Percentiles rank a stretch among this genome's conserved stretches.
Conservation (phyloP, 768 basidiomycete genomes). For the Nidula microcarpa region DNA sequence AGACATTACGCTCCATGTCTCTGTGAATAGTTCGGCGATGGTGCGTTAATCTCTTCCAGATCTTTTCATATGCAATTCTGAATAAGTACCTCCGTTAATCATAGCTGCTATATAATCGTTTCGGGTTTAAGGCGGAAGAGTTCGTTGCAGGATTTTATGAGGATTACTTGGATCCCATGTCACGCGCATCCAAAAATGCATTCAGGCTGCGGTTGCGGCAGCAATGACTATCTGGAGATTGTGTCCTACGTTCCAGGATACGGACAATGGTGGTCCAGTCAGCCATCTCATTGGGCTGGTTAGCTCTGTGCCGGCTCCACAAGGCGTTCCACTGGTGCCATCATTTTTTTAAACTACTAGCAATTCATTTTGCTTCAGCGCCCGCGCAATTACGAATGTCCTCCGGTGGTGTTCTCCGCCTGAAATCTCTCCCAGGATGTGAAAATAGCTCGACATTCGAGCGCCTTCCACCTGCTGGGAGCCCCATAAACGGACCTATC, state of each 20-base stretch:
- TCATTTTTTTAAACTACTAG: too few species aligned
- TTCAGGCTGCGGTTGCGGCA: slow-evolving; percentile 73
- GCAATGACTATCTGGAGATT: slow-evolving; percentile 10
- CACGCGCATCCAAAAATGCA: slow-evolving; percentile 76
- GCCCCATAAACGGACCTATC: neutral
- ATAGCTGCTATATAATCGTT: slow-evolving; percentile 78
- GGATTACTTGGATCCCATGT: slow-evolving; percentile 66
- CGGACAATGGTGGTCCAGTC: too few species aligned
- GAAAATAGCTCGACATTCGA: neutral
- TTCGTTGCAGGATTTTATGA: slow-evolving; percentile 82
- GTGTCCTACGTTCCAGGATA: too few species aligned
- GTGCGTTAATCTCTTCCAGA: slow-evolving; percentile 25
- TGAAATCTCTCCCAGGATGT: too few species aligned
- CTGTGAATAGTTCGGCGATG: slow-evolving; percentile 79
- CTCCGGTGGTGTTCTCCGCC: too few species aligned
- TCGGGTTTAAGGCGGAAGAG: slow-evolving; percentile 86
- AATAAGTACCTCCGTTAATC: too few species aligned
- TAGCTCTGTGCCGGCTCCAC: too few species aligned
- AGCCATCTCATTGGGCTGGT: too few species aligned
- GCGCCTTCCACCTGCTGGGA: neutral
- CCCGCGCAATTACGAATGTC: too few species aligned
- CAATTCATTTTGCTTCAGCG: too few species aligned
- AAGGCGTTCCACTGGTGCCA: too few species aligned
- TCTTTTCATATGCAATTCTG: too few species aligned
- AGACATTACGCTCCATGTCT: slow-evolving; percentile 82